Percentiles rank a stretch among this genome's conserved stretches.
These are phyloP conservation scores for Phytophthora kernoviae DNA, from an alignment of 352 stramenopile genomes.

Conservation along the genomic window DNA sequence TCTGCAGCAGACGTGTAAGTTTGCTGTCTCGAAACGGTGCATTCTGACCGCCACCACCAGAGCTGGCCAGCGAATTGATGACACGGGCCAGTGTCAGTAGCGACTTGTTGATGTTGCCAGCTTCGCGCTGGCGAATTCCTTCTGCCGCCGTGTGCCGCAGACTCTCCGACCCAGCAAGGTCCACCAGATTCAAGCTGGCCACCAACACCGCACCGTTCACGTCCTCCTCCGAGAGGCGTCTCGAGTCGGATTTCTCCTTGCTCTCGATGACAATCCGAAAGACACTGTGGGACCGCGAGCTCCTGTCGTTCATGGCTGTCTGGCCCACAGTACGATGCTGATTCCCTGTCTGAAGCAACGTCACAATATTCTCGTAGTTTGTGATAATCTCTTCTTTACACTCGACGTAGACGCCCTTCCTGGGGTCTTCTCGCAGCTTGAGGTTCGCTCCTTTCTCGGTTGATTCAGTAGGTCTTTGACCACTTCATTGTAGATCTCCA, in stretches of 20 bases:
- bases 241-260: slow-evolving; percentile 57
- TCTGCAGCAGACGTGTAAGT: slow-evolving; percentile 91
- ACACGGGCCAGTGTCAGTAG: slow-evolving; percentile 95
- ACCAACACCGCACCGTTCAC: slow-evolving; percentile 89
- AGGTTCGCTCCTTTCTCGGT: slow-evolving; percentile 55
- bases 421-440: slow-evolving; percentile 93
- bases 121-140: slow-evolving; percentile 95
- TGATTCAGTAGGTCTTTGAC: slow-evolving; percentile 94
- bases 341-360: slow-evolving; percentile 70
- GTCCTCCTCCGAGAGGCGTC: slow-evolving; percentile 68
- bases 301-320: slow-evolving; percentile 85
- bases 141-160: slow-evolving; percentile 95
- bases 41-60: slow-evolving; percentile 36
- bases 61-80: slow-evolving; percentile 84
- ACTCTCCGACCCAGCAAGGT: slow-evolving; percentile 98
- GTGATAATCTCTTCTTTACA: slow-evolving; percentile 94
- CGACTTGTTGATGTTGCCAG: slow-evolving; percentile 97
- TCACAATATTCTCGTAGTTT: slow-evolving; percentile 64
- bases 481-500: slow-evolving; percentile 99
- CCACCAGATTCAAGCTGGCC: slow-evolving; percentile 96
- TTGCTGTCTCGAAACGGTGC: slow-evolving; percentile 91
- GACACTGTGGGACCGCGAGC: slow-evolving; percentile 82
- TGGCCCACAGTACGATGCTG: slow-evolving; percentile 62
- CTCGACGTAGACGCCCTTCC: slow-evolving; percentile 97
- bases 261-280: slow-evolving; percentile 87